phyloP scores from a whole-genome alignment of 2,329 filamentous ascomycete species.

The Calonectria hongkongensis region DNA sequence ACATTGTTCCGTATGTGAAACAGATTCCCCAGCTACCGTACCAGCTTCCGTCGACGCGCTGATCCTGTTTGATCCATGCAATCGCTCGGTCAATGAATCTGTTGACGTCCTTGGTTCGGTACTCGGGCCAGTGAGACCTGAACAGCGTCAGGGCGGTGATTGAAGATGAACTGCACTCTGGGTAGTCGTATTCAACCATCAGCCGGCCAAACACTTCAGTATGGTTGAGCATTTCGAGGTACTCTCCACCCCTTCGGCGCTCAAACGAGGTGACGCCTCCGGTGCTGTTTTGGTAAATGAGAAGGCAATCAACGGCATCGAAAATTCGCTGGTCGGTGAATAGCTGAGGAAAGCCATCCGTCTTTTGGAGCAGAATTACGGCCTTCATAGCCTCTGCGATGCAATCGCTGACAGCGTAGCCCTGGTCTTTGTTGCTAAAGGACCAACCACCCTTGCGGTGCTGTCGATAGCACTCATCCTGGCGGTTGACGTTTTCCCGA shows the following conservation, averaged over 20 bases:
- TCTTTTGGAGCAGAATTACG: conserved; percentile 87
- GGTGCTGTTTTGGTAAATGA: conserved; percentile 93
- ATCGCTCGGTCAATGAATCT: conserved; percentile 83
- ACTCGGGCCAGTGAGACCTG: conserved; percentile 84
- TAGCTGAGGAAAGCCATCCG: conserved; percentile 82
- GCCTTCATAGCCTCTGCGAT: conserved; percentile 92
- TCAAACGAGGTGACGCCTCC: conserved; percentile 97
- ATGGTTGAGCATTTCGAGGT: conserved; percentile 90
- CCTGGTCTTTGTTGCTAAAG: conserved; percentile 93
- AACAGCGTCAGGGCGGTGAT: conserved; percentile 91
- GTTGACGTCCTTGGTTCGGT: conserved; percentile 84
- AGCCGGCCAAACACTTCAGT: conserved; percentile 96
- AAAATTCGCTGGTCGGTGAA: conserved; percentile 86
- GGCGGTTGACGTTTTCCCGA: conserved; percentile 84
- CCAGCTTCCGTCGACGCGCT: conserved; percentile 91
- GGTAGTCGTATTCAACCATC: conserved; percentile 98
- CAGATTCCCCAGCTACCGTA: conserved; percentile 98
- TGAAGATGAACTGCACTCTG: conserved; percentile 95
- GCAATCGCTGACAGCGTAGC: conserved; percentile 96
- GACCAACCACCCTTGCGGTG: conserved; percentile 94
- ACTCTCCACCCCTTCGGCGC: conserved; percentile 83
- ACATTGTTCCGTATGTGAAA: conserved; percentile 98
- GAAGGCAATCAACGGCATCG: conserved; percentile 90
- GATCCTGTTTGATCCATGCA: conserved; percentile 85
- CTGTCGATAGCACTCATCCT: conserved; percentile 89